phyloP scores from a whole-genome alignment of 306 rosid species.

The Crotalaria pallida region DNA sequence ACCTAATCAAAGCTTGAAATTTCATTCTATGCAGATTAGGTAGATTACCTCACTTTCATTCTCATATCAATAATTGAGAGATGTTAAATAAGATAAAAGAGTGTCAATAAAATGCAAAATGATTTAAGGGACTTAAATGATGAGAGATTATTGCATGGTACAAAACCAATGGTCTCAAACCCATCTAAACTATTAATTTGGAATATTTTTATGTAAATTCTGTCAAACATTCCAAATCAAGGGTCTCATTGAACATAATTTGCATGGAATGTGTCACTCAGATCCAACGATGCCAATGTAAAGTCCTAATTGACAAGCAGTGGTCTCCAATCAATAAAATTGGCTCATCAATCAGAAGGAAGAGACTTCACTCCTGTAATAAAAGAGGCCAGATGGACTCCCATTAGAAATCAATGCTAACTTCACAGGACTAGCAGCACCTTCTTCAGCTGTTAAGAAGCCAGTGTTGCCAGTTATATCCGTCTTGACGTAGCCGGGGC shows the following conservation, averaged over 20 bases:
- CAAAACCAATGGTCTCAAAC: too few relatives aligned
- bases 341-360: not conserved
- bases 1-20: too few relatives aligned
- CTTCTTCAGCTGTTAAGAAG: conserved; percentile 28
- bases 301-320: not conserved
- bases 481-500: conserved; percentile 34
- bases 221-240: too few relatives aligned
- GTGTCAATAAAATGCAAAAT: not conserved
- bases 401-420: conserved; percentile 21
- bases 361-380: not conserved
- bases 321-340: not conserved
- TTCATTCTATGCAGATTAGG: not conserved
- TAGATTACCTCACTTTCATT: not conserved
- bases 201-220: too few relatives aligned
- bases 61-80: not conserved
- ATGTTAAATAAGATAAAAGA: not conserved
- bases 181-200: too few relatives aligned
- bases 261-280: not conserved
- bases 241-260: not conserved
- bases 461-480: conserved; percentile 31
- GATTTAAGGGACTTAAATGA: not conserved
- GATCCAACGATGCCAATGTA: not conserved
- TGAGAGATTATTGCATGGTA: too few relatives aligned
- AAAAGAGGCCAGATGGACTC: conserved; percentile 33
- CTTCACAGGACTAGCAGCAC: conserved; percentile 31